These are phyloP conservation scores for Strigomonas galati DNA, from an alignment of 208 protist genomes.

Conservation along the genomic window DNA sequence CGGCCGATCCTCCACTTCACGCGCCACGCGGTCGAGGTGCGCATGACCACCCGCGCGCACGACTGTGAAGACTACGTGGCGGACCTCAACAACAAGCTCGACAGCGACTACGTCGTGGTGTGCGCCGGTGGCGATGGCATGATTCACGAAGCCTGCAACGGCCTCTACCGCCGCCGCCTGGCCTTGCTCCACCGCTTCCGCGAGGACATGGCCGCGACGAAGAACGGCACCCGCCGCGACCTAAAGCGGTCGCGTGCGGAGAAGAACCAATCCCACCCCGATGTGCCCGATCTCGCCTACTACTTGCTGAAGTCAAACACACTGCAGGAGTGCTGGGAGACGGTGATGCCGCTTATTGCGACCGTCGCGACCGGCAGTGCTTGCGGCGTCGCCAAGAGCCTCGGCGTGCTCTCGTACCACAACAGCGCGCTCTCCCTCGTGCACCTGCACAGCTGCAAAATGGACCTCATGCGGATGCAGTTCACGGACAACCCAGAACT, in stretches of 20 bases:
- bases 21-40: constrained; percentile 48
- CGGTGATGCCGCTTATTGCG: constrained; percentile 56
- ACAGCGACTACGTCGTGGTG: constrained; percentile 48
- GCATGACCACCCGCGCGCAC: constrained; percentile 55
- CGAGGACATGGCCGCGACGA: constrained; percentile 2
- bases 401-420: constrained; percentile 45
- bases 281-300: neutral
- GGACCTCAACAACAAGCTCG: constrained; percentile 49
- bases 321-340: constrained; percentile 32
- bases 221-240: constrained; percentile 7
- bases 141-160: constrained; percentile 79
- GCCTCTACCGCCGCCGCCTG: constrained; percentile 57
- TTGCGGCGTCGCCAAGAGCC: constrained; percentile 79
- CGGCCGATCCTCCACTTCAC: constrained; percentile 68
- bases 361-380: constrained; percentile 79
- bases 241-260: neutral
- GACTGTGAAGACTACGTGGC: constrained; percentile 83
- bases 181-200: constrained; percentile 33
- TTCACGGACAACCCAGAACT: constrained; percentile 47
- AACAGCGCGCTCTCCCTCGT: constrained; percentile 63
- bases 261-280: neutral
- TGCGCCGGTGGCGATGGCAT: constrained; percentile 81
- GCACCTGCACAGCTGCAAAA: constrained; percentile 48
- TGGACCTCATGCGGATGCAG: constrained; percentile 61
- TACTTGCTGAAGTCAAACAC: neutral